A percentile compares a stretch with the other conserved stretches of the same genome.
phyloP scores from a whole-genome alignment of 495 filamentous ascomycete genomes.

The Lepidopterella palustris region DNA sequence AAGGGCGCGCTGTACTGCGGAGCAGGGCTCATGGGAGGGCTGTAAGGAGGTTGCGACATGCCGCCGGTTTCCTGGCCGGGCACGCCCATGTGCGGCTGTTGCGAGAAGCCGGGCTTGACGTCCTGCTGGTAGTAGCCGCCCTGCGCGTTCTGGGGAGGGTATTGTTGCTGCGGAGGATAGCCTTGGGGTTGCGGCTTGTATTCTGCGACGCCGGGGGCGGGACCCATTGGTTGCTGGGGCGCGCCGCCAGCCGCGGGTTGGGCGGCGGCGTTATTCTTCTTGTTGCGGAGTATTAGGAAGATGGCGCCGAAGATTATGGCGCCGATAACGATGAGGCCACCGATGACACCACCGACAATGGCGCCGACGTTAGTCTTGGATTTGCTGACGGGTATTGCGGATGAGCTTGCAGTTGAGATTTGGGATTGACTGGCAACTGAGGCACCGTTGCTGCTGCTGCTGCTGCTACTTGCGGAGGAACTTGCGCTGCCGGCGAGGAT shows the following conservation, averaged over 20 bases:
- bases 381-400: constrained; percentile 2
- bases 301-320: constrained; percentile 15
- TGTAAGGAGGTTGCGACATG: constrained; percentile 4
- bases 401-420: background rate
- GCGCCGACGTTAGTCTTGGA: constrained; percentile 13
- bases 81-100: background rate
- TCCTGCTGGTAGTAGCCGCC: constrained; percentile 12
- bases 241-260: background rate
- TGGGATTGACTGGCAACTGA: background rate
- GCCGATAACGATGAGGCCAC: constrained; percentile 18
- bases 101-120: constrained; percentile 5
- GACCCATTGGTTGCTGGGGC: constrained; percentile 2
- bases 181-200: constrained; percentile 19
- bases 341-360: constrained; percentile 24
- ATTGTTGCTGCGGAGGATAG: constrained; percentile 1
- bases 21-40: constrained; percentile 12
- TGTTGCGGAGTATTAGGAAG: constrained; percentile 18
- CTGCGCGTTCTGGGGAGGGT: constrained; percentile 6
- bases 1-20: constrained; percentile 14
- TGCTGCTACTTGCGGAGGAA: background rate
- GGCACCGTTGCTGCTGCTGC: background rate
- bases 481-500: background rate
- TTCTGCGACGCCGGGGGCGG: constrained; percentile 21
- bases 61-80: constrained; percentile 10
- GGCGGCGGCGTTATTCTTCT: constrained; percentile 8